These are phyloP conservation scores for Cladosporium colombiae DNA, from an alignment of 2,329 filamentous ascomycete species.

Conservation along the genomic window DNA sequence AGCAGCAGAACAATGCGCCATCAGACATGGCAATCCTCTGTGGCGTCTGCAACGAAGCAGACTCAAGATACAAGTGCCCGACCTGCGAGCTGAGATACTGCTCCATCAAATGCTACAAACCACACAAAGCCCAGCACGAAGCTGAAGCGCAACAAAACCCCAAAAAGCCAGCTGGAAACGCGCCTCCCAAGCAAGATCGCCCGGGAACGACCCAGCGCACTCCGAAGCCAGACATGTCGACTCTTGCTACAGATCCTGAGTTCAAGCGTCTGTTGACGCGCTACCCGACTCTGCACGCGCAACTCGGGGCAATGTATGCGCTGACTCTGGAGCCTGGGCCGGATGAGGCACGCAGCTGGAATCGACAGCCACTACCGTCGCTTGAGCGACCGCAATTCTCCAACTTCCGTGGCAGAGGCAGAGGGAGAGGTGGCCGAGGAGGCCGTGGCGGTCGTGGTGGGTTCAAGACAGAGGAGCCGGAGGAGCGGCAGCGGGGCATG, in stretches of 20 bases:
- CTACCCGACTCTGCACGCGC: conserved; percentile 37
- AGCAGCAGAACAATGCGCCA: conserved; percentile 20
- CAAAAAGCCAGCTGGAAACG: neutral
- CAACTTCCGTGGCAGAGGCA: conserved; percentile 26
- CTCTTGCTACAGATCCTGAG: conserved; percentile 37
- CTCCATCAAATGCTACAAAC: conserved; percentile 43
- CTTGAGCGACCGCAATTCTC: conserved; percentile 12
- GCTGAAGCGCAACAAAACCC: conserved; percentile 20
- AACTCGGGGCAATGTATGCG: conserved; percentile 39
- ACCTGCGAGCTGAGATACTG: conserved; percentile 49
- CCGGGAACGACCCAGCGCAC: conserved; percentile 30
- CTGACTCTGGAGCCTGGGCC: conserved; percentile 40
- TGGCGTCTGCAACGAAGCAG: conserved; percentile 45
- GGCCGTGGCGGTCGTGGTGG: conserved; percentile 25
- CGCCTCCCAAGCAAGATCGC: conserved; percentile 21
- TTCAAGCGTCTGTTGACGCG: conserved; percentile 37
- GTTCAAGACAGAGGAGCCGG: conserved; percentile 13
- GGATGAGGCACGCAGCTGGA: conserved; percentile 34
- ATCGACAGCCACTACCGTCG: conserved; percentile 26
- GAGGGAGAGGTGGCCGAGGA: conserved; percentile 24
- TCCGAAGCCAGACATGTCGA: conserved; percentile 33
- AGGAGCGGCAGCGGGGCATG: conserved; percentile 32
- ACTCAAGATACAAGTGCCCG: conserved; percentile 55
- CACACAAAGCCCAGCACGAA: conserved; percentile 38
- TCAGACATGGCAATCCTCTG: conserved; percentile 41